These are phyloP conservation scores for Diversispora epigaea DNA, from an alignment of 192 early-diverging fungal species.

Conservation along the genomic window DNA sequence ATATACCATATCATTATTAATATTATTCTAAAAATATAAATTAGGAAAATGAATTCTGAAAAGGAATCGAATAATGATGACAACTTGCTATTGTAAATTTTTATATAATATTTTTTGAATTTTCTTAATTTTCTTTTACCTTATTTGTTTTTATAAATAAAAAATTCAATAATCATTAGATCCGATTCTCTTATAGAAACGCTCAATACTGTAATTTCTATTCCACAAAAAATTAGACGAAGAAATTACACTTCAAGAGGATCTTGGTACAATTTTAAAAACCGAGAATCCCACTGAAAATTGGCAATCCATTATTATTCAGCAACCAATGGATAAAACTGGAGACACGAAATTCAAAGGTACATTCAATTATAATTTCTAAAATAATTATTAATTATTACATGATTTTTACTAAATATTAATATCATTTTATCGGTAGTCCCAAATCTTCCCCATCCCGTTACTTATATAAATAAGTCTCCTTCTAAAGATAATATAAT, in stretches of 20 bases:
- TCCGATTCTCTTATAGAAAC: neutral
- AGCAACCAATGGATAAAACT: conserved; percentile 9
- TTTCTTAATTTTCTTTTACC: neutral
- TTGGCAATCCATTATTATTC: conserved; percentile 7
- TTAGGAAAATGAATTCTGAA: neutral
- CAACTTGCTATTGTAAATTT: no score
- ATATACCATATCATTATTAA: neutral
- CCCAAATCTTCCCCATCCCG: conserved; percentile 9
- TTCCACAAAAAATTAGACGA: neutral
- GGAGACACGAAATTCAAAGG: conserved; percentile 25
- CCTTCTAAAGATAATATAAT: no score
- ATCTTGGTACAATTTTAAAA: neutral
- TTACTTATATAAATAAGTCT: neutral
- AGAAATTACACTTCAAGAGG: neutral
- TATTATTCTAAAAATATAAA: neutral
- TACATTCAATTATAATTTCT: neutral
- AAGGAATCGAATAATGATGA: no score
- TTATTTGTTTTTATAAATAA: neutral
- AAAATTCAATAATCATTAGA: neutral
- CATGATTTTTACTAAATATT: neutral
- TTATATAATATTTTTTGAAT: neutral
- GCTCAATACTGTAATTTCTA: conserved; percentile 3
- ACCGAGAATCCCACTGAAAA: neutral
- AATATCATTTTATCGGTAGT: neutral
- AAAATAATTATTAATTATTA: neutral